A percentile compares a stretch with the other conserved stretches of the same genome.
Evolutionary conservation across 106 monocot genomes (phyloP).

Genomic region (Dendrobium nobile): DNA sequence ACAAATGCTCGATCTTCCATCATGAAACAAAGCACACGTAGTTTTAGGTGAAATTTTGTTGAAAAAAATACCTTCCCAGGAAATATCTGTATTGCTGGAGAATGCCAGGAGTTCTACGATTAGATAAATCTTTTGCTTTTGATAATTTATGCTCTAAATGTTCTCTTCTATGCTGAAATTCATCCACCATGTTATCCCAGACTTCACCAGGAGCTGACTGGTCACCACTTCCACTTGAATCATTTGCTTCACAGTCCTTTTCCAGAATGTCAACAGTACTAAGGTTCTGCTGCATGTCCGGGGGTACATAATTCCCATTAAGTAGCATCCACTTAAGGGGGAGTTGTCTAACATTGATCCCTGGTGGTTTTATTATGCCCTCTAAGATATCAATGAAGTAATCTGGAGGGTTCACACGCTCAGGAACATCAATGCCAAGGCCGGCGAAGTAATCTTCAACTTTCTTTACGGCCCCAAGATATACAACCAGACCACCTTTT

Average conservation of each 20-base stretch:
- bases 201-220: conserved; percentile 20
- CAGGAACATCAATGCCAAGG: conserved; percentile 61
- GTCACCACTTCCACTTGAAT: background rate
- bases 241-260: conserved; percentile 3
- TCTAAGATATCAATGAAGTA: conserved; percentile 71
- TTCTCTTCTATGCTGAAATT: conserved; percentile 18
- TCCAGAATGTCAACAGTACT: conserved; percentile 9
- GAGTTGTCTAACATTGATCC: conserved; percentile 37
- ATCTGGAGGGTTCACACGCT: conserved; percentile 75
- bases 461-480: conserved; percentile 51
- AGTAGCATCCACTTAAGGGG: conserved; percentile 57
- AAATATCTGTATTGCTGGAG: conserved; percentile 55
- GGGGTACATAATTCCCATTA: conserved; percentile 51
- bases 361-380: conserved; percentile 46
- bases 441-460: conserved; percentile 58
- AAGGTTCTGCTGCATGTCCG: conserved; percentile 33
- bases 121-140: conserved; percentile 50
- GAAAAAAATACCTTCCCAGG: conserved; percentile 53
- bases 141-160: conserved; percentile 32
- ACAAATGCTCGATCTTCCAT: background rate
- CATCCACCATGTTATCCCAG: conserved; percentile 14
- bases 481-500: conserved; percentile 61
- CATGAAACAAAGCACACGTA: background rate
- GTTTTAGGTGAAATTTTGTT: background rate
- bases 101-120: conserved; percentile 58